phyloP scores from a whole-genome alignment of 1,284 basidiomycete species.

The Pascua guehoae region DNA sequence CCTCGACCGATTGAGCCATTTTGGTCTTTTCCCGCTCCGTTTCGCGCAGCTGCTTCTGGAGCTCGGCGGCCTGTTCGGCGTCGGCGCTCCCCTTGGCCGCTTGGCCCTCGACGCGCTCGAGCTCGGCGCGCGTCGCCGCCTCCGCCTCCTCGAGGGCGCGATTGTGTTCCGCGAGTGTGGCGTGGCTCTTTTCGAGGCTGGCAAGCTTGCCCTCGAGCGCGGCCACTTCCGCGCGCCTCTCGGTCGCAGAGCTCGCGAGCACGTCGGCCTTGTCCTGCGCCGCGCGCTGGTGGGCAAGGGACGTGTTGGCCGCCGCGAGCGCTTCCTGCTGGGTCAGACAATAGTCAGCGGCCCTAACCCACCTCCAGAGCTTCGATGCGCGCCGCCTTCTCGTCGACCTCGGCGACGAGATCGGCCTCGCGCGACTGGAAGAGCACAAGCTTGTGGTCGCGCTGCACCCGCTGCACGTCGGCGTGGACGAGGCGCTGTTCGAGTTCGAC shows the following conservation, averaged over 20 bases:
- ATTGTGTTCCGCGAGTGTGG: conserved; percentile 9
- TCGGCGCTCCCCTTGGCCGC: not conserved
- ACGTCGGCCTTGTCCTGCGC: conserved; percentile 20
- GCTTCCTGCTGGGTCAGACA: conserved; percentile 15
- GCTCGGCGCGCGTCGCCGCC: conserved; percentile 26
- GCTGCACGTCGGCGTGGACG: conserved; percentile 26
- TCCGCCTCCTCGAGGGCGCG: conserved; percentile 30
- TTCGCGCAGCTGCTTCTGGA: conserved; percentile 26
- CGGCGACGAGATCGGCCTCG: conserved; percentile 30
- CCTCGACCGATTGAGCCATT: conserved; percentile 28
- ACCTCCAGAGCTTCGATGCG: conserved; percentile 37
- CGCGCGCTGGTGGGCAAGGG: conserved; percentile 27
- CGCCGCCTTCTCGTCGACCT: conserved; percentile 22
- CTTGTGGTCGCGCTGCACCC: conserved; percentile 42
- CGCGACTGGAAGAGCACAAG: conserved; percentile 33
- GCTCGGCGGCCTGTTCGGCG: conserved; percentile 23
- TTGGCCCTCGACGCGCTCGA: conserved; percentile 24
- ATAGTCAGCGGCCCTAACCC: not conserved
- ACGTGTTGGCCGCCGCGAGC: conserved; percentile 29
- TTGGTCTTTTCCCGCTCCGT: conserved; percentile 27
- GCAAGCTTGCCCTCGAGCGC: conserved; percentile 23
- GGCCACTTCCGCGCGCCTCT: conserved; percentile 16
- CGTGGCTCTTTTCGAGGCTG: conserved; percentile 22
- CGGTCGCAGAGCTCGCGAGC: conserved; percentile 9
- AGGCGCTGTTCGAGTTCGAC: conserved; percentile 37